Evolutionary conservation across 23 red algal species (phyloP).

Genomic region (Gracilaria vermiculophylla): DNA sequence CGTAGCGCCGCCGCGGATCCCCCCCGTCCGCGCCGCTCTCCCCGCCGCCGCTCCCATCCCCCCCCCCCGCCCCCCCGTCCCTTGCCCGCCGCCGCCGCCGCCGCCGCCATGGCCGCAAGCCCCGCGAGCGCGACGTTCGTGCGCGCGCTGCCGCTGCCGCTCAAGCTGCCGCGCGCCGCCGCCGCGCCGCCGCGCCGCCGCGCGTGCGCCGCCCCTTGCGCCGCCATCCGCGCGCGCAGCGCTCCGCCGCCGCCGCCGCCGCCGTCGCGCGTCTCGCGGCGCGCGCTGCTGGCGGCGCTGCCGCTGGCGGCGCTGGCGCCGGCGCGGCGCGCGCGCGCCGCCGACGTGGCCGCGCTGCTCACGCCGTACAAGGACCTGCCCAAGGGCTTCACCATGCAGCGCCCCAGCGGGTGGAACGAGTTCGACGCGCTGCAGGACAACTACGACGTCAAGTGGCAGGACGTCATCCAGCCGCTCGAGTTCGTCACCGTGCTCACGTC

Average conservation of each 20-base stretch:
- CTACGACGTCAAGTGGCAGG: conserved; percentile 99
- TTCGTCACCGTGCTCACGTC: conserved; percentile 84
- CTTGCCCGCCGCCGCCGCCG: too few species aligned
- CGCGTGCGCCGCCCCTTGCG: too few species aligned
- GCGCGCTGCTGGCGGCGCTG: conserved; percentile 1
- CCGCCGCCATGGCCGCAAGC: too few species aligned
- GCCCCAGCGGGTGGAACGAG: conserved; percentile 96
- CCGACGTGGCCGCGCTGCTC: conserved; percentile 55
- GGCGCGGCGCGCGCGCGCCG: conserved; percentile 14
- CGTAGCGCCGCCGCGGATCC: too few species aligned
- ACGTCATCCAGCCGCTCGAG: conserved; percentile 96
- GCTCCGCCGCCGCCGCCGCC: too few species aligned
- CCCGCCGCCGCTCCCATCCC: too few species aligned
- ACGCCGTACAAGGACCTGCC: conserved; percentile 81
- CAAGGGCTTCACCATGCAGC: conserved; percentile 88
- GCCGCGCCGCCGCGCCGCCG: too few species aligned
- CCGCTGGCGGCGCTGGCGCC: not conserved
- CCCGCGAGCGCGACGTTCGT: too few species aligned
- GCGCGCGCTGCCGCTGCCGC: too few species aligned
- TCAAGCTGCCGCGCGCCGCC: too few species aligned
- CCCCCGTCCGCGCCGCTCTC: conserved; percentile 13
- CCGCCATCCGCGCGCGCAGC: too few species aligned
- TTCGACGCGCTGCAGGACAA: conserved; percentile 78
- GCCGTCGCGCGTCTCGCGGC: not conserved
- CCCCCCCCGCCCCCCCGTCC: too few species aligned